Base-by-base conservation (phyloP, 805 yeast genomes). In the Monosporozyma unispora region DNA sequence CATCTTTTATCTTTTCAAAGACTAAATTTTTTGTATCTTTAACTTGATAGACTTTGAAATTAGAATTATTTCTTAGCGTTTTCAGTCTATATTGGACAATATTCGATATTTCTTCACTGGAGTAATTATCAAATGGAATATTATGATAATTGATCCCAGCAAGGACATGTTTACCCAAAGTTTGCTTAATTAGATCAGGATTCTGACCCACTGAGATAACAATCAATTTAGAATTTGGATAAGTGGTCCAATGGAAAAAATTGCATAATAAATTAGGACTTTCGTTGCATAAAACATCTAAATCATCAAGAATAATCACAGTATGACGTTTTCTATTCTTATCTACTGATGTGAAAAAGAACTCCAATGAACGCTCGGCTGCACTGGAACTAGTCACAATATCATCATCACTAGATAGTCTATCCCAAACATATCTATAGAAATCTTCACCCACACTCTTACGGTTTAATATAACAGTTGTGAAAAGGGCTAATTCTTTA, bases 211-310 rank as follows among this genome's bases (percentile, higher is more conserved):
- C 87, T 0, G 97, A 96, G 39, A 93, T 74, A 2, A 91, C 95
- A 47, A 91, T 78, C 47, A 91, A 71, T 57, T 82, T 82, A 4
- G 97, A 87, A 54, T 80, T 71, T 9, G 77, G 70, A 58, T 85
- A 80, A 0, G 95, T 80, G 4, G 98, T 96, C 99, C 99, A 91
- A 66, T 93, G 91, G 74, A 93, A 88, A 61, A 91, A 87, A 64
- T 91, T 91, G 70, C 91, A 91, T 82, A 91, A 81, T 31, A 91
- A 88, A 39, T 80, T 77, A 62, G 87, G 95, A 51, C 81, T 82
- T 45, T 59, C 60, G 1, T 90, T 82, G 12, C 87, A 88, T 48
- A 93, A 74, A 61, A 88, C 96, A 66, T 93, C 99, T 49, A 93
- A 71, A 63, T 93, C 98, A 67, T 93, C 98, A 65, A 93, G 70